Conservation (phyloP, 495 filamentous ascomycete species). For the Barbatosphaeria neglecta region DNA sequence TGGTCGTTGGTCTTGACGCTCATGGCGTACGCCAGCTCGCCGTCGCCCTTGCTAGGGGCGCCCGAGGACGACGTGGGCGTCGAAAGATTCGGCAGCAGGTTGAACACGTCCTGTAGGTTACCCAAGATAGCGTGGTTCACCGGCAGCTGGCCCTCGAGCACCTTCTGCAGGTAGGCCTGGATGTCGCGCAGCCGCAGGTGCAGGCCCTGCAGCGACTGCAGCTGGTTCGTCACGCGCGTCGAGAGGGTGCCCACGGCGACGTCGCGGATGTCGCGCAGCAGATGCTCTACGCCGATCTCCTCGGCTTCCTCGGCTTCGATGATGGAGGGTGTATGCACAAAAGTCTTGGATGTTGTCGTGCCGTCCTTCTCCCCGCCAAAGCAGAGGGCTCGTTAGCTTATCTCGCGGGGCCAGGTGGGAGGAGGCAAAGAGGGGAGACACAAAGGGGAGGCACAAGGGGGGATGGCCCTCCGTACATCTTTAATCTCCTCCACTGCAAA, state of each 20-base stretch:
- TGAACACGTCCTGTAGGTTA: constrained; percentile 97
- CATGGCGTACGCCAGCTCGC: constrained; percentile 87
- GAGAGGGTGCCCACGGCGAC: constrained; percentile 97
- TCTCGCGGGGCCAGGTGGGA: too few relatives aligned
- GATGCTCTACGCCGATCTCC: constrained; percentile 96
- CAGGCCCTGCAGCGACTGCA: constrained; percentile 92
- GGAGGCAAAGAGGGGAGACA: too few relatives aligned
- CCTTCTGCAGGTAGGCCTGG: constrained; percentile 88
- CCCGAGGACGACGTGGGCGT: constrained; percentile 56
- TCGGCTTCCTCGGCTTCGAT: constrained; percentile 99
- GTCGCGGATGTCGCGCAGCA: constrained; percentile 94
- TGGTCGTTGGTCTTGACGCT: constrained; percentile 99
- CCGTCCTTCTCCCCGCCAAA: constrained; percentile 75
- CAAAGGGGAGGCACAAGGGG: neutral
- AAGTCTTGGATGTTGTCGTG: constrained; percentile 92
- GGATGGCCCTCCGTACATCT: constrained; percentile 59
- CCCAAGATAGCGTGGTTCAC: constrained; percentile 96
- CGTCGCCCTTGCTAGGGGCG: constrained; percentile 40
- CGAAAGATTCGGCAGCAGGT: constrained; percentile 90
- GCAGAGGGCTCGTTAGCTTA: constrained; percentile 1
- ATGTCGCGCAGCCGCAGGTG: constrained; percentile 94
- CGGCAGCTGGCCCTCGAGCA: constrained; percentile 80
- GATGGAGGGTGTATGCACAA: constrained; percentile 97
- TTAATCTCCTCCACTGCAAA: constrained; percentile 99
- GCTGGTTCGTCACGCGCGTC: constrained; percentile 92